A percentile compares a stretch with the other conserved stretches of the same genome.
These are phyloP conservation scores for thale cress (Arabidopsis thaliana) DNA, from an alignment of 345 rosid species.

Conservation along the genomic window TAIR10.1 NC_003070.9:442501-443000, in stretches of 20 bases:
- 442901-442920: not conserved
- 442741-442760: not conserved
- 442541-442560: not conserved
- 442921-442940: not conserved
- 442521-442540: not conserved
- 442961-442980: not conserved
- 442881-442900: not conserved
- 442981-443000: not conserved
- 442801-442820: constrained; percentile 8
- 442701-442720: not conserved
- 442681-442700: constrained; percentile 8
- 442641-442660: not conserved
- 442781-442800: not conserved
- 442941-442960: not conserved
- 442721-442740: not conserved
- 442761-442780: not conserved
- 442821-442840: constrained; percentile 18
- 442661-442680: not conserved
- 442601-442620: not conserved
- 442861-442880: constrained; percentile 6
- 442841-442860: not conserved
- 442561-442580: not conserved
- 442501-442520: constrained; percentile 9
- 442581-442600: not conserved
- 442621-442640: constrained; percentile 4